phyloP scores from a whole-genome alignment of 768 basidiomycete species.

The Inosperma sp. region DNA sequence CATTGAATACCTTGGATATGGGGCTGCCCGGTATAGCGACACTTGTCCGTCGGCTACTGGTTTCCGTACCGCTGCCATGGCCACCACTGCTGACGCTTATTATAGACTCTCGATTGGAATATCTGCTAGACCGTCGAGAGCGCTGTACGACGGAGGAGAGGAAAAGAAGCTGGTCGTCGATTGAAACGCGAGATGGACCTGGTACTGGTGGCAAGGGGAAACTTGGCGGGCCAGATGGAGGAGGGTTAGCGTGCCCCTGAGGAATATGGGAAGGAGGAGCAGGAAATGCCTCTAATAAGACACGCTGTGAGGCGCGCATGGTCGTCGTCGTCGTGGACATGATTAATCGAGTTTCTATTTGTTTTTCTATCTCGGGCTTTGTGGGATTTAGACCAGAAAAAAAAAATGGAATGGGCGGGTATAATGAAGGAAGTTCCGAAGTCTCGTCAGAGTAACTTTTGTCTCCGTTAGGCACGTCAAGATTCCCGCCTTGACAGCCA shows the following conservation, averaged over 20 bases:
- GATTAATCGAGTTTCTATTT: no score
- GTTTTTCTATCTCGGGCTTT: not conserved
- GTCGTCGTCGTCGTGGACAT: slow-evolving; percentile 2
- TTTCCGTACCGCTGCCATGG: no score
- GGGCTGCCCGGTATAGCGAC: no score
- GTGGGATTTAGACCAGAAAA: not conserved
- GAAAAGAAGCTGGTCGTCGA: slow-evolving; percentile 43
- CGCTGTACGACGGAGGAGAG: slow-evolving; percentile 13
- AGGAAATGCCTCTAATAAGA: slow-evolving; percentile 40
- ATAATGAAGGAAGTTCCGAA: slow-evolving; percentile 1
- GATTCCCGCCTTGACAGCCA: not conserved
- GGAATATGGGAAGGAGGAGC: slow-evolving; percentile 40
- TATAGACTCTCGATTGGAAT: slow-evolving; percentile 22
- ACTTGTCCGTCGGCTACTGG: slow-evolving; percentile 6
- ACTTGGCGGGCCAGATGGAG: slow-evolving; percentile 53
- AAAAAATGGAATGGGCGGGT: not conserved
- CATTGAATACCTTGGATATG: no score
- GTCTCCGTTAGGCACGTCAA: not conserved
- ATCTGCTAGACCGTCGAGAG: slow-evolving; percentile 23
- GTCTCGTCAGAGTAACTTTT: not conserved
- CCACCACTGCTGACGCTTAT: slow-evolving; percentile 19
- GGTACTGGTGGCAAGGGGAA: slow-evolving; percentile 63
- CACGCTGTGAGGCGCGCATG: slow-evolving; percentile 20
- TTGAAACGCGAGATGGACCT: slow-evolving; percentile 53
- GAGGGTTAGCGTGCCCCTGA: slow-evolving; percentile 43